Conservation (phyloP, 441 rosid genomes). For the Pelargonium australe region DNA sequence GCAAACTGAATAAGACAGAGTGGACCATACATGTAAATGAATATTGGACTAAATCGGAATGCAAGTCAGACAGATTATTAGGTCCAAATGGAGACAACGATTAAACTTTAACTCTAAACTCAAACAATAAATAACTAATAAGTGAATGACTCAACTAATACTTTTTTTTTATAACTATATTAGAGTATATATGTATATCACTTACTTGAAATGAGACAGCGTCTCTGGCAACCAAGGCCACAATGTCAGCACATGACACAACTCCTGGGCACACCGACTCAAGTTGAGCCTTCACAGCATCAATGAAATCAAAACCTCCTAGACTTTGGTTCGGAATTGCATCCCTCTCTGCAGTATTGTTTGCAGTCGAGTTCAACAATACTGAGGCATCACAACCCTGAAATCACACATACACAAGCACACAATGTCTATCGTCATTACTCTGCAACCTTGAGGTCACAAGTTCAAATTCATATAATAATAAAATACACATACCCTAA, state of each 20-base stretch:
- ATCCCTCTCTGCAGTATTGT: conserved; percentile 38
- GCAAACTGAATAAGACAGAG: too few species aligned
- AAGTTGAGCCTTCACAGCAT: conserved; percentile 44
- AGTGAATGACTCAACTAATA: too few species aligned
- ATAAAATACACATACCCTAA: conserved; percentile 30
- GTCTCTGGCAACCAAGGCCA: conserved; percentile 57
- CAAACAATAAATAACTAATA: too few species aligned
- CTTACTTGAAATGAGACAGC: conserved; percentile 49
- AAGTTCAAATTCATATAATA: too few species aligned
- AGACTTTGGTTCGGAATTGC: conserved; percentile 46
- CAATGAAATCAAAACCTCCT: conserved; percentile 45
- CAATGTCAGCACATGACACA: conserved; percentile 65
- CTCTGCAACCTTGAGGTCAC: background rate
- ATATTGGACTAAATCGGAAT: too few species aligned
- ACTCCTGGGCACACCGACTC: conserved; percentile 48
- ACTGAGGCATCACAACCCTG: conserved; percentile 73
- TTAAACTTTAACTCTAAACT: too few species aligned
- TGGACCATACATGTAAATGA: too few species aligned
- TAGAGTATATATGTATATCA: too few species aligned
- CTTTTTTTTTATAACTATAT: too few species aligned
- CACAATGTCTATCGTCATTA: background rate
- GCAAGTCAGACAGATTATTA: too few species aligned
- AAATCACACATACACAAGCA: background rate
- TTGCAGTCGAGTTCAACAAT: conserved; percentile 38
- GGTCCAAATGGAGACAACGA: too few species aligned